Evolutionary conservation across 2,329 filamentous ascomycete species (phyloP), one percentile per base, ranked within the genome.

Genomic region (Cladophialophora yegresii): DNA sequence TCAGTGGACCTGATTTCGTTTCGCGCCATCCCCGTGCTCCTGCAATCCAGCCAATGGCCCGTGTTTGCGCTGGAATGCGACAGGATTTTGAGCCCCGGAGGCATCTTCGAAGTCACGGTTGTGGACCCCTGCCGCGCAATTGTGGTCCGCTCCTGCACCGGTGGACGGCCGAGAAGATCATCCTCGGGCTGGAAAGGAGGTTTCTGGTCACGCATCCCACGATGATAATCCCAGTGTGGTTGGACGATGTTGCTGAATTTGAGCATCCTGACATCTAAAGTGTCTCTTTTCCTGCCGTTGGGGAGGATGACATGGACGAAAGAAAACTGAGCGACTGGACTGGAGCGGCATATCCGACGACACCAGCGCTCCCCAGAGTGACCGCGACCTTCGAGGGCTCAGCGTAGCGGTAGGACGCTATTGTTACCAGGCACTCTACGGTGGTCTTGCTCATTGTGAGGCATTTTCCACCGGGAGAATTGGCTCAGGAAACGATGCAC

Each of bases 1-100:
- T 30, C 51, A 9, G 51, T 32, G 13, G 23, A 30, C 20, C n/a
- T 54, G 51, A 54, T 54, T 6, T 54, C 51, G 51, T 28, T 28
- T 8, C 22, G 26, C 13, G 28, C n/a, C 51, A 54, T 32, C 28
- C n/a, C 28, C 16, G 51, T 23, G n/a, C 26, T 30, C n/a, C 23
- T 54, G 16, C 23, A 32, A 54, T 54, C 26, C n/a, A 54, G 26
- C 12, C 51, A 30, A 10, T 54, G 51, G 51, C 51, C 51, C 23
- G 12, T 3, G 13, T 33, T 54, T 12, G 28, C 26, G 8, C 26
- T 26, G 26, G 51, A 54, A 9, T 33, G 23, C n/a, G 51, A 26
- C 16, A 26, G 51, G 16, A 12, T 54, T 54, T 28, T 54, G 26
- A 16, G 26, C n/a, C 51, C 51, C 1, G 51, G 51, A 30, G 51